Percentiles rank a stretch among this genome's conserved stretches.
Evolutionary conservation across 176 grass and related monocot species (phyloP).

Genomic region (Paspalum notatum): DNA sequence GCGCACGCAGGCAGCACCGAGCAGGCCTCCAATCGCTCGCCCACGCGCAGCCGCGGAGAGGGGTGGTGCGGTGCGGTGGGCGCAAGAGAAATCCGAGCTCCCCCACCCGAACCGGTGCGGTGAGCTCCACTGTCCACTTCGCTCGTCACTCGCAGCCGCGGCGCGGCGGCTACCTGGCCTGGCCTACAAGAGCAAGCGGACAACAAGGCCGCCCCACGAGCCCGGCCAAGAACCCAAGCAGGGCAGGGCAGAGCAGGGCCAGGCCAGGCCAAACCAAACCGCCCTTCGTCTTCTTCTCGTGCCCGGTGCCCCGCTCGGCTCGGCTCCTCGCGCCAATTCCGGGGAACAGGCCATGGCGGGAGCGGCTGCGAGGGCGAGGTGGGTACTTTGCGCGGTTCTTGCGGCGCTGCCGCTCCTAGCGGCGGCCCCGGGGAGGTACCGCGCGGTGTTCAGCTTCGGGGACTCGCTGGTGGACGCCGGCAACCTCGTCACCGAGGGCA

Average conservation of each 20-base stretch:
- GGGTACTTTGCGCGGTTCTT: conserved; percentile 11
- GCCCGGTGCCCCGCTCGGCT: no score
- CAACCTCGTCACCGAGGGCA: conserved; percentile 63
- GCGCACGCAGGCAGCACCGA: neutral
- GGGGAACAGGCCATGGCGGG: conserved; percentile 6
- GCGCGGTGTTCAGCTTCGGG: conserved; percentile 70
- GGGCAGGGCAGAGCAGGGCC: no score
- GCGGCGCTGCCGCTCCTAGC: neutral
- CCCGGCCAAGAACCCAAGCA: conserved; percentile 10
- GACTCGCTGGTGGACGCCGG: conserved; percentile 75
- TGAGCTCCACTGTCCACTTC: neutral
- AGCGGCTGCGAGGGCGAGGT: conserved; percentile 2
- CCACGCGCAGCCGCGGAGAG: neutral
- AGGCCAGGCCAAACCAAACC: neutral
- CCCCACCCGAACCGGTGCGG: neutral
- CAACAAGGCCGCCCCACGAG: conserved; percentile 25
- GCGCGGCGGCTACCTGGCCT: neutral
- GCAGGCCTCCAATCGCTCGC: neutral
- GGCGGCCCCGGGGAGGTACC: conserved; percentile 31
- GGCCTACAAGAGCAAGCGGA: conserved; percentile 11
- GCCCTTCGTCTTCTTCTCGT: neutral
- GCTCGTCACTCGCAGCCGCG: neutral
- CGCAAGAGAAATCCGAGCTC: neutral
- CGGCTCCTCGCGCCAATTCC: neutral
- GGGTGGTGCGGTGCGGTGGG: neutral